Evolutionary conservation across 2,329 filamentous ascomycete species (phyloP).

Genomic region (Monosporascus sp.): DNA sequence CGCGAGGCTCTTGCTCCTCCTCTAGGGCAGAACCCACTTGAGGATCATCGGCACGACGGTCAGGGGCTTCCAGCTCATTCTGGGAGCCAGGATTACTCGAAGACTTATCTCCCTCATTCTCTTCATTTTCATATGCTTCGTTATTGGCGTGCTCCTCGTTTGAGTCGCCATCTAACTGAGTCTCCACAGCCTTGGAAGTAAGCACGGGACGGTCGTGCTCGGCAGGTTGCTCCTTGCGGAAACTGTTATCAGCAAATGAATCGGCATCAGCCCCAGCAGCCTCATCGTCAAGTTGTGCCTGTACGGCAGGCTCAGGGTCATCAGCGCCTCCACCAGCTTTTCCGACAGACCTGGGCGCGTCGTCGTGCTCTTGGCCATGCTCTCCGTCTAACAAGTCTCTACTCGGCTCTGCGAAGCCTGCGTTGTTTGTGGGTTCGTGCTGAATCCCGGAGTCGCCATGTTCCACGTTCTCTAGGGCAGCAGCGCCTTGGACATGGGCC

Average conservation of each 20-base stretch:
- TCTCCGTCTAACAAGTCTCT: neutral
- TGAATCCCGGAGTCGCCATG: conserved; percentile 1
- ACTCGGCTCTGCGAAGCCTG: neutral
- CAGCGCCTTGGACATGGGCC: neutral
- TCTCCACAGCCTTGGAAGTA: conserved; percentile 6
- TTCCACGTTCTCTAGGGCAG: neutral
- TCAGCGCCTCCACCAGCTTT: conserved; percentile 1
- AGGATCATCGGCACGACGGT: conserved; percentile 2
- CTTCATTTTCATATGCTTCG: conserved; percentile 6
- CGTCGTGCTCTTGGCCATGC: neutral
- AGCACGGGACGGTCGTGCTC: conserved; percentile 1
- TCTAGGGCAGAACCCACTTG: neutral
- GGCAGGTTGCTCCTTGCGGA: neutral
- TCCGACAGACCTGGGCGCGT: neutral
- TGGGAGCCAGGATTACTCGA: neutral
- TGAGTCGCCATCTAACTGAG: conserved; percentile 15
- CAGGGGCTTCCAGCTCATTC: conserved; percentile 2
- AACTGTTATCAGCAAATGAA: conserved; percentile 1
- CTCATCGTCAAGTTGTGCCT: conserved; percentile 3
- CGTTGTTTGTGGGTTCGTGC: neutral
- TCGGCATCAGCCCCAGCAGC: conserved; percentile 3
- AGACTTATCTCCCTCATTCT: conserved; percentile 4
- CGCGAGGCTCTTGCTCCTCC: neutral
- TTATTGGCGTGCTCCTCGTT: conserved; percentile 16
- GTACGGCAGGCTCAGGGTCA: conserved; percentile 1